phyloP scores from a whole-genome alignment of 192 early-diverging fungal species.

The Allomyces macrogynus region DNA sequence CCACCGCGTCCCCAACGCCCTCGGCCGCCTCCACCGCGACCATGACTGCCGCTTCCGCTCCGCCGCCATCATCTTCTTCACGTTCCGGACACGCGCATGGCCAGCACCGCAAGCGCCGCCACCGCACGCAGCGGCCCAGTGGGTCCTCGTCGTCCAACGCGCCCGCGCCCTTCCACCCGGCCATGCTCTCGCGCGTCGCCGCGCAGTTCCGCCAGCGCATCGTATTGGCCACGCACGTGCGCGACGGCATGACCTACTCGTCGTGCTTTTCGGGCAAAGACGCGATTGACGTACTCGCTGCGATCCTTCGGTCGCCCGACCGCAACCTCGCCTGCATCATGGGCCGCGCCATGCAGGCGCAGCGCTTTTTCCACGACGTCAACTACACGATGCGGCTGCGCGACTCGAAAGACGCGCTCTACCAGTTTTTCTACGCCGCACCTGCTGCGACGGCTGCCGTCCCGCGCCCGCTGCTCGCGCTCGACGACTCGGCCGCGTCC shows the following conservation, averaged over 20 bases:
- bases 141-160: too few relatives aligned
- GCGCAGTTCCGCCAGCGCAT: constrained; percentile 36
- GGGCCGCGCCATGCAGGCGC: constrained; percentile 72
- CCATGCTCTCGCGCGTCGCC: constrained; percentile 51
- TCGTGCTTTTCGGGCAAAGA: constrained; percentile 71
- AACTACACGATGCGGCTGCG: constrained; percentile 65
- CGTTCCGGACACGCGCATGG: too few relatives aligned
- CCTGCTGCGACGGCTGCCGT: constrained; percentile 4
- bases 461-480: too few relatives aligned
- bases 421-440: constrained; percentile 43
- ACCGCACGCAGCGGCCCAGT: too few relatives aligned
- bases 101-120: too few relatives aligned
- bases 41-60: too few relatives aligned
- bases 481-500: background rate
- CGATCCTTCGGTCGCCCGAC: constrained; percentile 62
- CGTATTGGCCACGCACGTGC: constrained; percentile 35
- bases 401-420: constrained; percentile 65
- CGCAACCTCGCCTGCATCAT: constrained; percentile 68
- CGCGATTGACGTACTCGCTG: constrained; percentile 66
- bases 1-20: too few relatives aligned
- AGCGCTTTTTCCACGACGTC: constrained; percentile 84
- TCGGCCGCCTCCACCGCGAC: too few relatives aligned
- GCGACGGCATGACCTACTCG: constrained; percentile 63
- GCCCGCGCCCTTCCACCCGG: constrained; percentile 19
- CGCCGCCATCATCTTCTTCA: too few relatives aligned